Conservation (phyloP, 192 early-diverging fungal genomes). For the Backusella psychrophila region DNA sequence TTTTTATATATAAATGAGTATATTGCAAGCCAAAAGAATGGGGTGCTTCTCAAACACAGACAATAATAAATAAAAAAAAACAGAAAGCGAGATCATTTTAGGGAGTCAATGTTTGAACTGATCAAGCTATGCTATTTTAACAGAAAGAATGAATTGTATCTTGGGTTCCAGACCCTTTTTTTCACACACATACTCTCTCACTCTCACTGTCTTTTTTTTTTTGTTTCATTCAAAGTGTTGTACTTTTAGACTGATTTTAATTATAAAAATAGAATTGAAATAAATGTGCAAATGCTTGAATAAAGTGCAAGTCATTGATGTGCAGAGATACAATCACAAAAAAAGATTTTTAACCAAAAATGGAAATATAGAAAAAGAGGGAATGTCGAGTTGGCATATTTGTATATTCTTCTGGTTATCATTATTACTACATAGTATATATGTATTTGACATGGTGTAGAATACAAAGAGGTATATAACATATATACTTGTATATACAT, state of each 20-base stretch:
- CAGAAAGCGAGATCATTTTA: neutral
- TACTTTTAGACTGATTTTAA: neutral
- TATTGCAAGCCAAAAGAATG: neutral
- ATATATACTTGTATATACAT: too few relatives aligned
- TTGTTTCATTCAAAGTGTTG: neutral
- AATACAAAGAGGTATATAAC: too few relatives aligned
- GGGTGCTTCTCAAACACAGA: neutral
- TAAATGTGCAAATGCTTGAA: too few relatives aligned
- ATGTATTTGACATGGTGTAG: too few relatives aligned
- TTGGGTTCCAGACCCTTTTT: neutral
- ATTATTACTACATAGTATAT: too few relatives aligned
- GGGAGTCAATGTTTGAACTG: constrained; percentile 7
- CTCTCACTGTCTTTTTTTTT: neutral
- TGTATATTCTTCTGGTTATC: too few relatives aligned
- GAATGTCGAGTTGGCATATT: too few relatives aligned
- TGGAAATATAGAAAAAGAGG: too few relatives aligned
- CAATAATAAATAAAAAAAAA: neutral
- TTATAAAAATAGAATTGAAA: too few relatives aligned
- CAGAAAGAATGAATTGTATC: neutral
- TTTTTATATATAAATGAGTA: neutral
- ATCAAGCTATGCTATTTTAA: neutral
- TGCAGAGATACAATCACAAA: too few relatives aligned
- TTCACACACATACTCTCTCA: neutral
- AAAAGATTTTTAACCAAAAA: too few relatives aligned
- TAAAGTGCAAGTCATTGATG: too few relatives aligned